Base-by-base conservation (phyloP, 441 rosid species). In the Melianthus villosus region DNA sequence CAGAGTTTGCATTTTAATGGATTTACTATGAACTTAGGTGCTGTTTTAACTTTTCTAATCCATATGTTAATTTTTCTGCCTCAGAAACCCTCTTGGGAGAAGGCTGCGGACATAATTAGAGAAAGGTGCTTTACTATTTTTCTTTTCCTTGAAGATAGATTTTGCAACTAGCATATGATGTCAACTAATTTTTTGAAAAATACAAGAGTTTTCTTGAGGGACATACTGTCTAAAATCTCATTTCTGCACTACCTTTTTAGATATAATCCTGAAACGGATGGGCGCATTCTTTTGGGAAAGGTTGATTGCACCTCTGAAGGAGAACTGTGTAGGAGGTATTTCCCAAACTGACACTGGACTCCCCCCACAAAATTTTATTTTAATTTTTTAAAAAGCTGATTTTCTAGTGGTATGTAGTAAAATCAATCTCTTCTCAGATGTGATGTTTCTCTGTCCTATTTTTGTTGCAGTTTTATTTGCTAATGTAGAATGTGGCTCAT, bases 11-110 rank as follows among this genome's bases (percentile, higher is more conserved):
- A 9, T 26, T 16, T 36, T 34, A 9, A 30, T 16, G 19, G 34
- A 29, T 33, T 36, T 10, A 8, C 42, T 7, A 13, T 26, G 25
- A 16, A 12, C 36, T 28, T 42, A 14, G 16, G 33, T 22, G n/a
- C 31, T 38, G 15, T 15, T 53, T 50, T 42, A 4, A 17, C 19
- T 44, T 46, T 17, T 28, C 23, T 52, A 34, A 42, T 25, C 27
- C 28, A 55, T 57, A 19, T 20, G 33, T 54, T 7, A 31, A 57
- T 31, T 46, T 35, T 25, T 45, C 57, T 54, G 33, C 66, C 58
- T 40, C 80, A 91, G 96, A 91, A 77, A 75, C 86, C 96, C 9
- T 70, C 93, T 6, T 91, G 98, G 98, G 96, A 91, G 65, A 91
- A 68, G 53, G 75, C 96, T 32, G 89, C 96, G 51, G 68, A 57